Percentiles rank a stretch among this genome's conserved stretches.
phyloP scores from a whole-genome alignment of 352 stramenopile species.

The Peronosclerospora sorghi region DNA sequence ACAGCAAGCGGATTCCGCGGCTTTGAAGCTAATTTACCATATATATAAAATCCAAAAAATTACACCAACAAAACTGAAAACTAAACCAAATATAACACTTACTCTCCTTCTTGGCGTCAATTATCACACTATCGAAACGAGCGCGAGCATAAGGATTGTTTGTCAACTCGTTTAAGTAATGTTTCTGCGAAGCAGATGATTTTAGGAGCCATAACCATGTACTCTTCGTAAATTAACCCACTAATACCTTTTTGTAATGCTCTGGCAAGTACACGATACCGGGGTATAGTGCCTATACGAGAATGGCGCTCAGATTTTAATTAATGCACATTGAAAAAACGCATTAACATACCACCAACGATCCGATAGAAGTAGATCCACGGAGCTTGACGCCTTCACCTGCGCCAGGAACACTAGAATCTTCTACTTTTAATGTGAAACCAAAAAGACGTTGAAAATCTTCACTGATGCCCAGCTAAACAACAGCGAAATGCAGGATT shows the following conservation, averaged over 20 bases:
- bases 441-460: conserved; percentile 50
- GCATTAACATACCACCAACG: conserved; percentile 38
- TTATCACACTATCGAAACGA: conserved; percentile 81
- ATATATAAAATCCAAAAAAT: too few relatives aligned
- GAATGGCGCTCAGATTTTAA: neutral
- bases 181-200: conserved; percentile 12
- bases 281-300: conserved; percentile 50
- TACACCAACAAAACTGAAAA: too few relatives aligned
- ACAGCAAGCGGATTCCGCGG: conserved; percentile 61
- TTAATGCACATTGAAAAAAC: neutral
- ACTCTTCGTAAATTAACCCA: neutral
- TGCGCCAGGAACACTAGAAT: conserved; percentile 48
- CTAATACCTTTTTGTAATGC: conserved; percentile 71
- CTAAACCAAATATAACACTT: conserved; percentile 1
- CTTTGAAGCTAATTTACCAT: conserved; percentile 30
- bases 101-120: conserved; percentile 77
- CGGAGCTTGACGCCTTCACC: conserved; percentile 65
- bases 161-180: conserved; percentile 56
- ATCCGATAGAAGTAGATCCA: conserved; percentile 52
- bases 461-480: conserved; percentile 22
- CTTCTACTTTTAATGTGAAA: conserved; percentile 55
- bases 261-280: conserved; percentile 76
- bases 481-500: conserved; percentile 1
- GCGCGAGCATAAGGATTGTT: conserved; percentile 70
- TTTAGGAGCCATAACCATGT: neutral